Evolutionary conservation across 2,329 filamentous ascomycete genomes (phyloP).

Genomic region (Zarea fungicola): DNA sequence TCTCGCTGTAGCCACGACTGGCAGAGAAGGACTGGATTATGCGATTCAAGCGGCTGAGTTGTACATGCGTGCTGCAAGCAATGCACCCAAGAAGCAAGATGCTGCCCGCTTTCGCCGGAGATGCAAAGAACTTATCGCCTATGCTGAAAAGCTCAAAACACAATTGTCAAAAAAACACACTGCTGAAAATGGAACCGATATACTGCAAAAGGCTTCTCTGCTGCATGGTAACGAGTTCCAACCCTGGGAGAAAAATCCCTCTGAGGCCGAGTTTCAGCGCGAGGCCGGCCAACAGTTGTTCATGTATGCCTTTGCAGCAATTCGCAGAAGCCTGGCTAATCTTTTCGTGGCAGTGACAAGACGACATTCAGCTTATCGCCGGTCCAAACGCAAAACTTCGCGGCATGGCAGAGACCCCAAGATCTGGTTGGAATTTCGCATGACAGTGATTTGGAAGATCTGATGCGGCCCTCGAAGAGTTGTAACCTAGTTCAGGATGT

Average conservation of each 20-base stretch:
- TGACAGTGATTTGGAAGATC: conserved; percentile 29
- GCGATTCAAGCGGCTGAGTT: conserved; percentile 74
- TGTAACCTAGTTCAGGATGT: conserved; percentile 92
- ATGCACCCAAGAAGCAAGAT: conserved; percentile 57
- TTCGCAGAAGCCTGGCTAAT: background rate
- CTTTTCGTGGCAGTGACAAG: conserved; percentile 53
- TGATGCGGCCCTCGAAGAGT: conserved; percentile 53
- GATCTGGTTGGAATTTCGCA: conserved; percentile 52
- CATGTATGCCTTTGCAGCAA: conserved; percentile 44
- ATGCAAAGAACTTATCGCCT: conserved; percentile 63
- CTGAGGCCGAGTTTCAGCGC: conserved; percentile 55
- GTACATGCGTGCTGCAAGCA: conserved; percentile 69
- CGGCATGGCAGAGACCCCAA: conserved; percentile 72
- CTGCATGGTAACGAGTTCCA: conserved; percentile 81
- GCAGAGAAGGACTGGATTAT: conserved; percentile 61
- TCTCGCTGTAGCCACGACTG: conserved; percentile 29
- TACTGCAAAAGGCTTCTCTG: conserved; percentile 70
- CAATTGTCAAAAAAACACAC: conserved; percentile 12
- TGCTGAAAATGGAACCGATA: conserved; percentile 21
- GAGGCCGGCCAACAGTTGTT: conserved; percentile 49
- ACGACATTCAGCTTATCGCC: conserved; percentile 67
- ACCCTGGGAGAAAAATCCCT: conserved; percentile 68
- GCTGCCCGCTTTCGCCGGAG: conserved; percentile 62
- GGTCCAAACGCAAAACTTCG: conserved; percentile 70
- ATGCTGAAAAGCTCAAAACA: conserved; percentile 71